A percentile compares a stretch with the other conserved stretches of the same genome.
Conservation (phyloP, 2,329 filamentous ascomycete genomes). For the Truncatella angustata region DNA sequence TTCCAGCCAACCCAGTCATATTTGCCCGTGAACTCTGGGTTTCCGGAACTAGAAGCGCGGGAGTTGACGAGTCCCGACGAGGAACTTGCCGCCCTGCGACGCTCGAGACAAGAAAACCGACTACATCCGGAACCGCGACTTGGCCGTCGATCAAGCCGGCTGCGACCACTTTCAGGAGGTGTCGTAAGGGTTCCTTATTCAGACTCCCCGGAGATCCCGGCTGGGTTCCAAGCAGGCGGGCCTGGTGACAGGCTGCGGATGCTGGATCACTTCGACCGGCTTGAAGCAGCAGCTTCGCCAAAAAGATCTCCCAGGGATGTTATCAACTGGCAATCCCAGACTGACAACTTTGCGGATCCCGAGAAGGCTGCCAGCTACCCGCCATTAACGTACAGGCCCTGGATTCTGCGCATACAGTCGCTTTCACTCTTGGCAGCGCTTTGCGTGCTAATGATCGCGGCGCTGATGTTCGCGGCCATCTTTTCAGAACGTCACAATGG, state of each 20-base stretch:
- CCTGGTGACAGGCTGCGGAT: slow-evolving; percentile 3
- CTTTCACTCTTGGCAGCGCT: slow-evolving; percentile 60
- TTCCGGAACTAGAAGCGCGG: neutral
- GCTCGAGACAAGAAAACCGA: slow-evolving; percentile 2
- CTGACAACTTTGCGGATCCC: slow-evolving; percentile 23
- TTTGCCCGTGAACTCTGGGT: neutral
- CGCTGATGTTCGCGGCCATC: slow-evolving; percentile 69
- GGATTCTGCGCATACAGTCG: slow-evolving; percentile 65
- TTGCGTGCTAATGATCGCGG: slow-evolving; percentile 68
- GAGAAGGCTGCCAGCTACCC: slow-evolving; percentile 37
- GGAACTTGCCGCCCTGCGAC: slow-evolving; percentile 6
- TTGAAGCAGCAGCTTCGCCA: neutral
- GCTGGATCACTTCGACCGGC: slow-evolving; percentile 1
- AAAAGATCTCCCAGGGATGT: slow-evolving; percentile 23
- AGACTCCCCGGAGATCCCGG: neutral
- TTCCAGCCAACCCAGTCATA: slow-evolving; percentile 12
- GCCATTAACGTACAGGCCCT: slow-evolving; percentile 68
- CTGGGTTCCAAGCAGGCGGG: neutral
- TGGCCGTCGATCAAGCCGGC: neutral
- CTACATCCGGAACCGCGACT: neutral
- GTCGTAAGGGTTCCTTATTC: neutral
- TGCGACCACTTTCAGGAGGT: slow-evolving; percentile 3
- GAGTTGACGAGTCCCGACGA: slow-evolving; percentile 5
- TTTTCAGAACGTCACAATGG: slow-evolving; percentile 64
- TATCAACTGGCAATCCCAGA: slow-evolving; percentile 26